These are phyloP conservation scores for Suillus hirtellus DNA, from an alignment of 768 basidiomycete species.

Conservation along the genomic window DNA sequence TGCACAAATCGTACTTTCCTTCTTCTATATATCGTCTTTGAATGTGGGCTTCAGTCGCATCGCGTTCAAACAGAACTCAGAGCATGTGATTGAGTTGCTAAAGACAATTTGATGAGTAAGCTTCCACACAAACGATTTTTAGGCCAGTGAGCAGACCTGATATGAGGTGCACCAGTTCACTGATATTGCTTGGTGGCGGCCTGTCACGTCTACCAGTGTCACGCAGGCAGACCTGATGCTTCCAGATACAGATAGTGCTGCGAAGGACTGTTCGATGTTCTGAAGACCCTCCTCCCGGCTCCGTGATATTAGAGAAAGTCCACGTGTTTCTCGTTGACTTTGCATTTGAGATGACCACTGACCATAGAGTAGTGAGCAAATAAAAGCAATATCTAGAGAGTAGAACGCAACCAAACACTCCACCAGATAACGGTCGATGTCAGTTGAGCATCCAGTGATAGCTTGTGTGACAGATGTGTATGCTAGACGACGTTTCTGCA, in stretches of 20 bases:
- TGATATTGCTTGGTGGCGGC: constrained; percentile 21
- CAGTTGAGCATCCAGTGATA: not conserved
- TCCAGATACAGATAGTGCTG: not conserved
- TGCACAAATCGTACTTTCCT: constrained; percentile 26
- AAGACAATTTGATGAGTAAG: not conserved
- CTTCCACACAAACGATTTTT: not conserved
- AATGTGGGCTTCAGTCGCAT: constrained; percentile 19
- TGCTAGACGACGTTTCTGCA: not conserved
- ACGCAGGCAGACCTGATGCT: not conserved
- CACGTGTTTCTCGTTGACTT: not conserved
- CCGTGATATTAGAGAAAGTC: not conserved
- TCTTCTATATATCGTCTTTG: constrained; percentile 23
- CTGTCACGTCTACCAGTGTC: constrained; percentile 1
- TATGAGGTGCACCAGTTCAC: constrained; percentile 28
- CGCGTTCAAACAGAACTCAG: constrained; percentile 17
- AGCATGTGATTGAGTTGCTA: constrained; percentile 15
- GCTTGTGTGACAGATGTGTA: not conserved
- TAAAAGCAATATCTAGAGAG: not conserved
- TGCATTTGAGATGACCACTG: not conserved
- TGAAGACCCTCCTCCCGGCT: constrained; percentile 10
- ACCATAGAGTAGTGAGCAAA: not conserved
- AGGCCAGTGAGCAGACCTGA: constrained; percentile 8
- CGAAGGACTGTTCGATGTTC: not conserved
- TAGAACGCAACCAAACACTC: not conserved
- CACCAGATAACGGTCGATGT: not conserved